Evolutionary conservation across 108 stramenopile genomes (phyloP).

Genomic region (Skeletonema menzelii): DNA sequence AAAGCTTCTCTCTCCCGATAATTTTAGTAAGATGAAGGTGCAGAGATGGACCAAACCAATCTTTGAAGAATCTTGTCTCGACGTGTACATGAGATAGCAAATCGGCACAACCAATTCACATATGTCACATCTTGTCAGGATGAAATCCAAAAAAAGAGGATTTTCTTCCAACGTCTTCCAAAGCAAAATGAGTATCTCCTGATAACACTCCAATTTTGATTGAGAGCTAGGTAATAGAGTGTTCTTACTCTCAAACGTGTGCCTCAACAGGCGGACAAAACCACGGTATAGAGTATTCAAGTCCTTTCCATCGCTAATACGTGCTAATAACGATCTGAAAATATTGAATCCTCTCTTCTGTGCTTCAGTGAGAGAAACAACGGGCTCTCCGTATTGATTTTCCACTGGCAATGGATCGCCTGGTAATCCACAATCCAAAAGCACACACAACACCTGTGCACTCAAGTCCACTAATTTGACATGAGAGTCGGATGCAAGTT

Average conservation of each 20-base stretch:
- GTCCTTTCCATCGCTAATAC: slow-evolving; percentile 72
- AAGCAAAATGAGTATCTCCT: slow-evolving; percentile 94
- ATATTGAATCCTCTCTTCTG: slow-evolving; percentile 87
- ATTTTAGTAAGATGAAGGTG: slow-evolving; percentile 93
- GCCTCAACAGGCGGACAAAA: slow-evolving; percentile 84
- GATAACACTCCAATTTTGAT: slow-evolving; percentile 81
- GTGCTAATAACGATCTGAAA: slow-evolving; percentile 81
- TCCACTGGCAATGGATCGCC: slow-evolving; percentile 69
- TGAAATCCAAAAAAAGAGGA: slow-evolving; percentile 87
- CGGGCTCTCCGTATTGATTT: slow-evolving; percentile 65
- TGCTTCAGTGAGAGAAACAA: slow-evolving; percentile 63
- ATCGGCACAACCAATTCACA: slow-evolving; percentile 90
- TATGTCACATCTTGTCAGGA: slow-evolving; percentile 81
- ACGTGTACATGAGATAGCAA: slow-evolving; percentile 92
- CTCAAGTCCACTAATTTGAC: slow-evolving; percentile 82
- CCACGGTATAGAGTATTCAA: slow-evolving; percentile 85
- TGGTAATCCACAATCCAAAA: slow-evolving; percentile 88
- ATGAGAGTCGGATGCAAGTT: slow-evolving; percentile 61
- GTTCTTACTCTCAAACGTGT: slow-evolving; percentile 77
- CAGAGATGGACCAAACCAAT: slow-evolving; percentile 96
- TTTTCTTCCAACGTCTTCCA: slow-evolving; percentile 98
- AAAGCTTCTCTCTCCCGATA: slow-evolving; percentile 93
- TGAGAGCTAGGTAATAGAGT: slow-evolving; percentile 79
- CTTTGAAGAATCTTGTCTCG: slow-evolving; percentile 81
- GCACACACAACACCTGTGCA: slow-evolving; percentile 83